Evolutionary conservation across 2,329 filamentous ascomycete genomes (phyloP).

Genomic region (Neurospora sp.): DNA sequence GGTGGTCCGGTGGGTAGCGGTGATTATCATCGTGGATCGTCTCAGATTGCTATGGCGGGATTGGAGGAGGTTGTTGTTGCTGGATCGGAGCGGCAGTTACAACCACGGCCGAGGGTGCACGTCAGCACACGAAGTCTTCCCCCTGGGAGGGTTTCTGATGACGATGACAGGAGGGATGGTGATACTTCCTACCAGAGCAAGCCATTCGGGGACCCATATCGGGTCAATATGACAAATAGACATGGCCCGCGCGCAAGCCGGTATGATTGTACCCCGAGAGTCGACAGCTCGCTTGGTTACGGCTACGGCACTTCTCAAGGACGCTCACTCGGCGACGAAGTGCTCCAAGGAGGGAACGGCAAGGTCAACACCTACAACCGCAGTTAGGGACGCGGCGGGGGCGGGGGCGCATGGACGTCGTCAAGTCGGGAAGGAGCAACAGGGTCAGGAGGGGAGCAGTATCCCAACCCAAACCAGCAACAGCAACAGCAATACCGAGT

Average conservation of each 20-base stretch:
- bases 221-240: not conserved
- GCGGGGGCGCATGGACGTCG: not conserved
- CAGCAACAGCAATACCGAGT: not conserved
- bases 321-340: not conserved
- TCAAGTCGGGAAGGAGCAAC: not conserved
- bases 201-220: not conserved
- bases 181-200: not conserved
- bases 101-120: not conserved
- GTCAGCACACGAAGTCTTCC: not conserved
- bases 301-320: not conserved
- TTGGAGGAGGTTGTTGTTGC: not conserved
- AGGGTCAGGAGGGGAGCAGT: not conserved
- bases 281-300: not conserved
- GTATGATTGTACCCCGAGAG: not conserved
- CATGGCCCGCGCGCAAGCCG: not conserved
- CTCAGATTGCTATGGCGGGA: not conserved
- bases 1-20: not conserved
- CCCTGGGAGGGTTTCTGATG: not conserved
- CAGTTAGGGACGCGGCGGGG: conserved; percentile 7
- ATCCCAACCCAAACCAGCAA: not conserved
- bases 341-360: not conserved
- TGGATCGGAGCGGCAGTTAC: not conserved
- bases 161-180: not conserved
- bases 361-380: conserved; percentile 7
- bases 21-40: not conserved